These are phyloP conservation scores for Hanseniaspora gamundiae DNA, from an alignment of 1,139 yeast genomes.

Conservation along the genomic window DNA sequence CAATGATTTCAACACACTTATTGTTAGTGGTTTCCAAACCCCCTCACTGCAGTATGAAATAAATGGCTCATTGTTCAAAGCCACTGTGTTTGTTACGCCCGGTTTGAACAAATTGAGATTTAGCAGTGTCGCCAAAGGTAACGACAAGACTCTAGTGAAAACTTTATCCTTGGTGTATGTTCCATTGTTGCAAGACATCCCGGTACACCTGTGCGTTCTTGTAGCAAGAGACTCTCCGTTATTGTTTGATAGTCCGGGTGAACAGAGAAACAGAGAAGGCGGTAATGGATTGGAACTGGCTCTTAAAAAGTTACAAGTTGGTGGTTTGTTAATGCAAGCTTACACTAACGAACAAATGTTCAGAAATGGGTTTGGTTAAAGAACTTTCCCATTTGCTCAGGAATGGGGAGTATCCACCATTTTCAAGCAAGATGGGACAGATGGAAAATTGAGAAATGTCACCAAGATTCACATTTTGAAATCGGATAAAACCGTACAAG, in stretches of 20 bases:
- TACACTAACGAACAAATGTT: conserved; percentile 88
- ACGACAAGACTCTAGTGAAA: conserved; percentile 6
- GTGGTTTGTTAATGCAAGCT: conserved; percentile 86
- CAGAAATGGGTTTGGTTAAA: conserved; percentile 62
- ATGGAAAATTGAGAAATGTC: conserved; percentile 38
- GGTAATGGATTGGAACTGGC: conserved; percentile 69
- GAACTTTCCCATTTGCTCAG: conserved; percentile 71
- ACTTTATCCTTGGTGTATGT: conserved; percentile 30
- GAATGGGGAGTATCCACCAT: conserved; percentile 40
- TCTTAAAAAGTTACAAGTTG: conserved; percentile 62
- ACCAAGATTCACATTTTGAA: conserved; percentile 67
- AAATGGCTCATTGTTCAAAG: conserved; percentile 60
- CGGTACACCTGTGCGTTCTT: conserved; percentile 67
- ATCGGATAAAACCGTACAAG: conserved; percentile 51
- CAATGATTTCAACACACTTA: conserved; percentile 13
- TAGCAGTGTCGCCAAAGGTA: conserved; percentile 5
- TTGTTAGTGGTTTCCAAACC: conserved; percentile 17
- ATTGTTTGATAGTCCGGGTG: conserved; percentile 46
- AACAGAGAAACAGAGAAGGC: conserved; percentile 39
- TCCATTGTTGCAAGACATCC: conserved; percentile 59
- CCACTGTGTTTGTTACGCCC: conserved; percentile 55
- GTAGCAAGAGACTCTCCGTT: conserved; percentile 70
- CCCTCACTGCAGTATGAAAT: conserved; percentile 69
- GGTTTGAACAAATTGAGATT: conserved; percentile 40
- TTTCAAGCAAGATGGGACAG: conserved; percentile 30